These are phyloP conservation scores for Candida sp. DNA, from an alignment of 1,139 yeast genomes.

Conservation along the genomic window DNA sequence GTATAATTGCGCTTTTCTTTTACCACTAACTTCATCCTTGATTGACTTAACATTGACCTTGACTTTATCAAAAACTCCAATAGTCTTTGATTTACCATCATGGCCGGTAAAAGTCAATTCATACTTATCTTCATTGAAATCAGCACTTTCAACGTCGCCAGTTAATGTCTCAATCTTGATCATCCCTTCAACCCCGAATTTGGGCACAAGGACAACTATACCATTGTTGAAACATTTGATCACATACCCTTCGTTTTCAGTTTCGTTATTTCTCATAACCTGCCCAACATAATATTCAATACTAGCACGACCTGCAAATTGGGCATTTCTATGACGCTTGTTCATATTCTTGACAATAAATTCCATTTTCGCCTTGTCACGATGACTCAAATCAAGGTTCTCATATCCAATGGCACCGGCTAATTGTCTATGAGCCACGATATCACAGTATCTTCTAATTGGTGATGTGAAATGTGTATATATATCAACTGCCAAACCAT, in stretches of 20 bases:
- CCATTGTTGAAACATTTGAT: conserved; percentile 95
- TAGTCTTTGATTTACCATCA: conserved; percentile 40
- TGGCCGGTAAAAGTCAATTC: conserved; percentile 55
- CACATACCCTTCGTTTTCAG: conserved; percentile 83
- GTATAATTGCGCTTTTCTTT: conserved; percentile 83
- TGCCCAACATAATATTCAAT: conserved; percentile 98
- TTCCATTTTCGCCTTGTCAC: conserved; percentile 92
- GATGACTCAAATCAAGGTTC: conserved; percentile 71
- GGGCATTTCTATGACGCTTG: conserved; percentile 95
- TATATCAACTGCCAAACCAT: conserved; percentile 95
- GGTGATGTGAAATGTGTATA: conserved; percentile 99
- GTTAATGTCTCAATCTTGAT: conserved; percentile 71
- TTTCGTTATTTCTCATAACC: conserved; percentile 79
- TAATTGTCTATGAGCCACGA: conserved; percentile 94
- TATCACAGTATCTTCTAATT: conserved; percentile 96
- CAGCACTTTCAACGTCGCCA: conserved; percentile 61
- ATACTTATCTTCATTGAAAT: conserved; percentile 75
- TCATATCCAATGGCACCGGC: conserved; percentile 98
- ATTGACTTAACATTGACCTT: conserved; percentile 77
- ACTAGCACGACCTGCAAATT: conserved; percentile 97
- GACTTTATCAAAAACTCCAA: conserved; percentile 85
- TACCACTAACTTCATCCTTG: conserved; percentile 85
- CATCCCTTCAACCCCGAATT: conserved; percentile 93
- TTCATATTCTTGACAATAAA: conserved; percentile 85
- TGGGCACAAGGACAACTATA: conserved; percentile 93